Evolutionary conservation across 1,139 yeast species (phyloP).

Genomic region (Blastobotrys capitulatus): DNA sequence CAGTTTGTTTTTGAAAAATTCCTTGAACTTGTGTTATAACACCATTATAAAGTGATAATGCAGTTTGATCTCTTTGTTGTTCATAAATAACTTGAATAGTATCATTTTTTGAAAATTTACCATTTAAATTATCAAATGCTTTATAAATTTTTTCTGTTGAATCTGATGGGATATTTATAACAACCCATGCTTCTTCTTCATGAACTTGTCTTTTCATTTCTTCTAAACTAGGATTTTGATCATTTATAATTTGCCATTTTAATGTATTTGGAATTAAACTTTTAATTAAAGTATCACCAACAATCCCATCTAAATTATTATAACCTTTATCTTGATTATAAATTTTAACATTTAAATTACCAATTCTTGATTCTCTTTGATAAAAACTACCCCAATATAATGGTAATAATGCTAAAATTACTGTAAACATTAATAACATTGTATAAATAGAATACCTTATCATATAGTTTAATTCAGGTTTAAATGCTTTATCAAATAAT

Average conservation of each 20-base stretch:
- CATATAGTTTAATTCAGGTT: not conserved
- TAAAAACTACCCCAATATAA: constrained; percentile 60
- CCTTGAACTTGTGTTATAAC: constrained; percentile 31
- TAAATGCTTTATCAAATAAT: not conserved
- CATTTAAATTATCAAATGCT: constrained; percentile 16
- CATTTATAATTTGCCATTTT: constrained; percentile 30
- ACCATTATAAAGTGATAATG: constrained; percentile 15
- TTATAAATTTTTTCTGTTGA: constrained; percentile 20
- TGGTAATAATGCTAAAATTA: constrained; percentile 33
- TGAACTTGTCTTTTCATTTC: constrained; percentile 16
- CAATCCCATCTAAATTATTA: constrained; percentile 22
- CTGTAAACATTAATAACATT: constrained; percentile 2
- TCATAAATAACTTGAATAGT: constrained; percentile 42
- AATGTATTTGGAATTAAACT: constrained; percentile 22
- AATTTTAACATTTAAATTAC: constrained; percentile 44
- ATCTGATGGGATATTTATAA: constrained; percentile 19
- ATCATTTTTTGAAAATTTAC: constrained; percentile 15
- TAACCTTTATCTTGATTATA: constrained; percentile 40
- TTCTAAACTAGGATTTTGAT: constrained; percentile 21
- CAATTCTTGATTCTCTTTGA: constrained; percentile 36
- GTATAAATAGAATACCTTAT: not conserved
- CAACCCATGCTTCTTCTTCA: constrained; percentile 25
- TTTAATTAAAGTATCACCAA: constrained; percentile 36
- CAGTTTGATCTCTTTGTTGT: constrained; percentile 46
- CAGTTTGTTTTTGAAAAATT: constrained; percentile 10